Evolutionary conservation across 805 yeast genomes (phyloP), one percentile per base, ranked within the genome.

Genomic region (Nakazawaea laoshanensis): DNA sequence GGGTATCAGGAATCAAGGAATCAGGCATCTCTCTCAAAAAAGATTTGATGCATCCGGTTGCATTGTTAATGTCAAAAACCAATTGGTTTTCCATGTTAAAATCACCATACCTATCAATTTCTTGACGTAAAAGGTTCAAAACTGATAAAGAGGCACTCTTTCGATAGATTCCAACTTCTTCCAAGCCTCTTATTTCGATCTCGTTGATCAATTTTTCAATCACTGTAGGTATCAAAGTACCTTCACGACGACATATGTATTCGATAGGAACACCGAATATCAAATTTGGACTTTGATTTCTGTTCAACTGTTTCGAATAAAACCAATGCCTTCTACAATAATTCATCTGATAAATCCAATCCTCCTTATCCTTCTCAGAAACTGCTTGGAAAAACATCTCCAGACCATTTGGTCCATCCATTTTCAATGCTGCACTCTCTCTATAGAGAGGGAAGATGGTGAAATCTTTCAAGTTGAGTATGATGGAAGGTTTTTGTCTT

Each of bases 131-230:
- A 27, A 57, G 55, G 30, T 49, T 57, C 41, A 73, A 56, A 23
- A 67, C 70, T 38, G 65, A 58, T 18, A 70, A 42, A 0, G 77
- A 68, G 0, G 77, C 67, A 48, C 75, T 67, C 41, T 70, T 72
- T 52, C 97, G 74, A 53, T 89, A 89, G 10, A 89, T 63, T 12
- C 97, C 97, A 34, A 85, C 83, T 50, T 88, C 96, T 43, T 85
- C 87, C 19, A 89, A 52, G 1, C 97, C 96, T 34, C 88, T 72
- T n/a, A 64, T 57, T 53, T 89, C 97, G 42, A 89, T 82, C 44
- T 80, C 92, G 29, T 66, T 66, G 43, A 87, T 64, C 27, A 89
- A 57, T 36, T 67, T 66, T 22, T 67, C 74, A 36, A 88, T 74
- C 27, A 88, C 71, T 5, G 50, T 56, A 1, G 97, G 97, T 20